Percentiles rank a stretch among this genome's conserved stretches.
Conservation (phyloP, 2,329 filamentous ascomycete genomes). For the Metarhizium brunneum region DNA sequence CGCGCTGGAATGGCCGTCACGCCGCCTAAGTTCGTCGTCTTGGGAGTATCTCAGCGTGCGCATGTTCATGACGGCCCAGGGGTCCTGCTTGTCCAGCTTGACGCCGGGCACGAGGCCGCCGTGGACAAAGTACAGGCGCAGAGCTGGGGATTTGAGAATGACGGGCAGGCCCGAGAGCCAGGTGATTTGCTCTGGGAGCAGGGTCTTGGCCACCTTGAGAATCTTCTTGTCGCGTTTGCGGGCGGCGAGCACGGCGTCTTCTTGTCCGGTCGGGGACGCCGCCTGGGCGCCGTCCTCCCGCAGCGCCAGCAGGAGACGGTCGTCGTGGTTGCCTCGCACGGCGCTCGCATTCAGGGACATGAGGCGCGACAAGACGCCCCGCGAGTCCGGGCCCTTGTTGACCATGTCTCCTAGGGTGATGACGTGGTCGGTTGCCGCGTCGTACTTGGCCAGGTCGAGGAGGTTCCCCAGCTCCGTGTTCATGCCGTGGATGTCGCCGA, state of each 20-base stretch:
- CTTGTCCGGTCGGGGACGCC: constrained; percentile 17
- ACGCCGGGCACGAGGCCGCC: constrained; percentile 75
- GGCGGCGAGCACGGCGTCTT: constrained; percentile 12
- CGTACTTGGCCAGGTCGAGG: constrained; percentile 57
- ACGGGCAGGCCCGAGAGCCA: constrained; percentile 68
- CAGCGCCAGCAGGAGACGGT: constrained; percentile 65
- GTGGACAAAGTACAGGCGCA: constrained; percentile 66
- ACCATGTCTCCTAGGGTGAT: constrained; percentile 72
- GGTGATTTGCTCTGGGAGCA: constrained; percentile 47
- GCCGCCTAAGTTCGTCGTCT: constrained; percentile 27
- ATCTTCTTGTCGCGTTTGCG: constrained; percentile 28
- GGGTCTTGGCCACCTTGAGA: constrained; percentile 46
- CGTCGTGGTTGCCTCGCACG: constrained; percentile 90
- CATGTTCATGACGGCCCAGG: constrained; percentile 87
- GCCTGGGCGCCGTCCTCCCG: constrained; percentile 17
- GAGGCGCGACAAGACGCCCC: constrained; percentile 66
- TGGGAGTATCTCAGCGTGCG: constrained; percentile 57
- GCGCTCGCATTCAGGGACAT: constrained; percentile 66
- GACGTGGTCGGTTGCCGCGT: constrained; percentile 54
- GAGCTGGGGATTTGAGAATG: constrained; percentile 62
- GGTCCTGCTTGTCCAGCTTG: constrained; percentile 59
- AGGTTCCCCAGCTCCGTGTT: constrained; percentile 55
- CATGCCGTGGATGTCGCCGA: constrained; percentile 93
- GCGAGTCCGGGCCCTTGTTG: constrained; percentile 77
- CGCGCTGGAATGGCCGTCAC: constrained; percentile 11